phyloP scores from a whole-genome alignment of 257 asterid genomes.

The Coffea eugenioides region DNA sequence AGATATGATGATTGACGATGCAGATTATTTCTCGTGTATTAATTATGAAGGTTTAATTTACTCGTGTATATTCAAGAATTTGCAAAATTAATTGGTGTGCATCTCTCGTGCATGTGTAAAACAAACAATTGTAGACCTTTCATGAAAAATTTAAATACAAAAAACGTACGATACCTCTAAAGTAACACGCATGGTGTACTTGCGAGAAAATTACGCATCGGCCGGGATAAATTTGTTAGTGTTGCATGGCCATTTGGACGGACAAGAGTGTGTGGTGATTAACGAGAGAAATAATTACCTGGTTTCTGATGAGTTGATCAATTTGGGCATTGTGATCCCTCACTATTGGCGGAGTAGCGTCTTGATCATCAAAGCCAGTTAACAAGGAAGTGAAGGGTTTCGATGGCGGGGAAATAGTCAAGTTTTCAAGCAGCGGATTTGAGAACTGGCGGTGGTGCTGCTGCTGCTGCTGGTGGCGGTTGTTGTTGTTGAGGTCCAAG shows the following conservation, averaged over 20 bases:
- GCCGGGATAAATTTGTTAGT: too few species aligned
- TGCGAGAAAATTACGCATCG: background rate
- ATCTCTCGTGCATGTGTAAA: too few species aligned
- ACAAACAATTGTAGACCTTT: background rate
- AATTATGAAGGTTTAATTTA: background rate
- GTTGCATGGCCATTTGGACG: too few species aligned
- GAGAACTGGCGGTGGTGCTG: background rate
- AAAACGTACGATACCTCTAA: too few species aligned
- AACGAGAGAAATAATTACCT: constrained; percentile 18
- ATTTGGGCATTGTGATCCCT: constrained; percentile 12
- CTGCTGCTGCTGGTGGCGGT: background rate
- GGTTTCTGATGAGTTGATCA: constrained; percentile 28
- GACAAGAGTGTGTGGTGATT: background rate
- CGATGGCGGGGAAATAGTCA: background rate
- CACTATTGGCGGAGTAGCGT: background rate
- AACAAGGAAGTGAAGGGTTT: constrained; percentile 15
- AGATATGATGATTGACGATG: too few species aligned
- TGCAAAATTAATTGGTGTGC: background rate
- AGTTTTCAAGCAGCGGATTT: background rate
- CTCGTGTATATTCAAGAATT: too few species aligned
- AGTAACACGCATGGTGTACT: background rate
- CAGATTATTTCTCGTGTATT: too few species aligned
- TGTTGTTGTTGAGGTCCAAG: background rate
- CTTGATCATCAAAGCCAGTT: constrained; percentile 2
- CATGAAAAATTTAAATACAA: too few species aligned